Conservation (phyloP, 257 asterid species). For the Paraleonurus japonicus region DNA sequence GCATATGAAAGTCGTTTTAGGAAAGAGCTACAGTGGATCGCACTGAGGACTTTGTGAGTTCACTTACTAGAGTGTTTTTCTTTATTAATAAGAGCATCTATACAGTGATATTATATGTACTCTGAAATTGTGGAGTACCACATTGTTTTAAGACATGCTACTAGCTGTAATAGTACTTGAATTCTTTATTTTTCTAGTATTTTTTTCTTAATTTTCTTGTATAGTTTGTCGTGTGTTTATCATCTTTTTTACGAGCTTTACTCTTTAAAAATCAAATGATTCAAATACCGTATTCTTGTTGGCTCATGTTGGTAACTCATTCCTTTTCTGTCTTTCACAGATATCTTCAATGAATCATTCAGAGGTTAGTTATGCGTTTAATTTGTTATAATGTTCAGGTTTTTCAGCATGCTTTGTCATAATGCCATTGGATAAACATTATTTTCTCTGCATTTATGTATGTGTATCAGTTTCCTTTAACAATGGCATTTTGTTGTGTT, state of each 20-base stretch:
- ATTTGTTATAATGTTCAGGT: neutral
- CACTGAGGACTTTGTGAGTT: neutral
- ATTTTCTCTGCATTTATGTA: neutral
- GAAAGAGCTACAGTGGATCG: neutral
- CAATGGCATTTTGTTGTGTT: neutral
- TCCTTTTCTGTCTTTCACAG: constrained; percentile 28
- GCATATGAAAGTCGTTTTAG: neutral
- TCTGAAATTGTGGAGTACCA: neutral
- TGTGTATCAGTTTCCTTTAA: neutral
- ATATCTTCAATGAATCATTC: constrained; percentile 28
- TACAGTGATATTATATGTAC: neutral
- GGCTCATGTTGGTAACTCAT: constrained; percentile 22
- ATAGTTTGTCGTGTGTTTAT: neutral
- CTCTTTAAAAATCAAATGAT: constrained; percentile 1
- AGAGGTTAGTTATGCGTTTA: constrained; percentile 30
- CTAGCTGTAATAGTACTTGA: neutral
- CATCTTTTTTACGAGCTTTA: neutral
- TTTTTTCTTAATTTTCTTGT: constrained; percentile 2
- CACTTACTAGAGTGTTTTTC: neutral
- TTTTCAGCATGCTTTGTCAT: neutral
- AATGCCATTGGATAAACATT: neutral
- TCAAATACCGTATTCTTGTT: constrained; percentile 4
- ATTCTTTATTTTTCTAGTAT: neutral
- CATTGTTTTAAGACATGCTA: neutral
- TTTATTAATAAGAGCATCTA: neutral